phyloP scores from a whole-genome alignment of 192 early-diverging fungal genomes.

The Funneliformis geosporum region DNA sequence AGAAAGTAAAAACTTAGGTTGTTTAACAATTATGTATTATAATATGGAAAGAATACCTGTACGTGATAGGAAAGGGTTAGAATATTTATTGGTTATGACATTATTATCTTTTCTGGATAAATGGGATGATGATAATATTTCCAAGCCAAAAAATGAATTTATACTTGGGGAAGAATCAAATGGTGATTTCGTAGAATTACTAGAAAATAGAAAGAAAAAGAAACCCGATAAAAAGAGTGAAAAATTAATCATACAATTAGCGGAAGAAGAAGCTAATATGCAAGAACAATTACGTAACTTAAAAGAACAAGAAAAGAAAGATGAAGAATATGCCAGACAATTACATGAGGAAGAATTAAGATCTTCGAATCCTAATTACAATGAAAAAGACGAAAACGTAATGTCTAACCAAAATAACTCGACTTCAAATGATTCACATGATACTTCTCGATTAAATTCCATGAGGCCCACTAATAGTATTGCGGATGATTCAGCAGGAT shows the following conservation, averaged over 20 bases:
- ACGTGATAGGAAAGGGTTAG: slow-evolving; percentile 16
- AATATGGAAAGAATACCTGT: slow-evolving; percentile 25
- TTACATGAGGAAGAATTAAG: slow-evolving; percentile 15
- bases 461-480: neutral
- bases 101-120: slow-evolving; percentile 28
- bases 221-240: neutral
- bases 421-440: neutral
- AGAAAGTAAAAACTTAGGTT: neutral
- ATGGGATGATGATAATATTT: slow-evolving; percentile 12
- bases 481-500: neutral
- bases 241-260: neutral
- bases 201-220: slow-evolving; percentile 2
- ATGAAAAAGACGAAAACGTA: neutral
- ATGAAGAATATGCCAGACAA: slow-evolving; percentile 26
- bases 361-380: neutral
- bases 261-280: neutral
- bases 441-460: neutral
- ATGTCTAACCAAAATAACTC: neutral
- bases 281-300: neutral
- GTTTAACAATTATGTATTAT: slow-evolving; percentile 13
- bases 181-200: neutral
- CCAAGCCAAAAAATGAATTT: slow-evolving; percentile 8
- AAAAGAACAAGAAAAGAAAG: slow-evolving; percentile 21
- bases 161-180: slow-evolving; percentile 3
- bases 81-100: slow-evolving; percentile 17